Base-by-base conservation (phyloP, 202 grass and related monocot species). In the Miscanthus sacchariflorus region DNA sequence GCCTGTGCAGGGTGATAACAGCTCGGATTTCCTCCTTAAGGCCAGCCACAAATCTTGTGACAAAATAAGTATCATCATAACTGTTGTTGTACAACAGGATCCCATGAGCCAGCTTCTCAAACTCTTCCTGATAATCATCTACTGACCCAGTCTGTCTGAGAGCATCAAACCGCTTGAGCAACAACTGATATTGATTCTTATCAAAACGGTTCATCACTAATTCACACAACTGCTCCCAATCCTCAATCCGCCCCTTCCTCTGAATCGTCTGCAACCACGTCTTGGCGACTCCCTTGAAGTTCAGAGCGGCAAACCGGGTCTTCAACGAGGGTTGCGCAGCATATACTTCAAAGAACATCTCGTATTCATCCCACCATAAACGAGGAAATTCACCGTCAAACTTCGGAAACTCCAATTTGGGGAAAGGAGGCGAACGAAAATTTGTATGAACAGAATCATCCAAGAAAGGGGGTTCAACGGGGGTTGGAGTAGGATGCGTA, bases 101-200 rank as follows among this genome's bases (percentile, higher is more conserved):
- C 0, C 14, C 19, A 1, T 72, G 70, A 0, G 39, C 9, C 0
- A 72, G 0, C 5, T 44, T 4, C 2, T 42, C 70, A 11, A 72
- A 72, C 9, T 12, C 4, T 0, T 0, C 1, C 5, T 43, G 9
- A 1, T 44, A 72, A 0, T 12, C 39, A 0, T 0, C 0, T 0
- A 44, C 39, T 0, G 21, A 6, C 0, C 3, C 19, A 0, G 0
- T 1, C 0, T 38, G 67, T 1, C 3, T 33, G 2, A 70, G 33
- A 0, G 0, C 0, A 3, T 70, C 30, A 2, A 68, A 35, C 2
- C 30, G 66, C 0, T 3, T 0, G 0, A 68, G 5, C 0, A 30
- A 0, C 4, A 35, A 0, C 2, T 15, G 5, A 0, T 33, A 68
- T 2, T 68, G 66, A 2, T 17, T 1, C 0, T 0, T 30, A 1